Percentiles rank a stretch among this genome's conserved stretches.
Evolutionary conservation across 495 filamentous ascomycete species (phyloP).

Genomic region (Aspergillus olivimuriae): DNA sequence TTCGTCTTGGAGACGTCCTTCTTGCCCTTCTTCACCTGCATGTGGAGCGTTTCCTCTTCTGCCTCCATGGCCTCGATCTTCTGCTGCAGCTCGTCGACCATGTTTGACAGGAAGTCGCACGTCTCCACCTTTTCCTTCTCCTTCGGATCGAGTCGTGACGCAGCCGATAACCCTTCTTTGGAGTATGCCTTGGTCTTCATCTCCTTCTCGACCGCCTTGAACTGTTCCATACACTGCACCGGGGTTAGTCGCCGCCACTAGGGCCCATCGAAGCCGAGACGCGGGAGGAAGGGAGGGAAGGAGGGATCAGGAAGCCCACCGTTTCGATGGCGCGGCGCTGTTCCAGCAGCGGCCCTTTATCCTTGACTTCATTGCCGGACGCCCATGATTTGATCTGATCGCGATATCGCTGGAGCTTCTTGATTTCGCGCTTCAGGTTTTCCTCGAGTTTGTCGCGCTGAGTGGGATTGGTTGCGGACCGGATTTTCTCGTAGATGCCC

Average conservation of each 20-base stretch:
- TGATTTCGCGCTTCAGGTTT: constrained; percentile 96
- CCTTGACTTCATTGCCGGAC: constrained; percentile 94
- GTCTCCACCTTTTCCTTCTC: constrained; percentile 88
- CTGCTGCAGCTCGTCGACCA: constrained; percentile 89
- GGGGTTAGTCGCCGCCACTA: too few species aligned
- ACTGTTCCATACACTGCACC: constrained; percentile 95
- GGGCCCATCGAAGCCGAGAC: neutral
- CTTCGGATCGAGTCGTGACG: constrained; percentile 87
- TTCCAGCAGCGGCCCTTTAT: constrained; percentile 90
- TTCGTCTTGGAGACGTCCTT: constrained; percentile 76
- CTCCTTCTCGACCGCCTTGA: constrained; percentile 99
- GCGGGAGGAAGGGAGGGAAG: neutral
- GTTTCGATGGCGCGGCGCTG: constrained; percentile 93
- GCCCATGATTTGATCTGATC: constrained; percentile 99
- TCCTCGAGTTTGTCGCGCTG: constrained; percentile 98
- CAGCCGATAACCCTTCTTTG: constrained; percentile 88
- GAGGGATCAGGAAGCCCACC: constrained; percentile 41
- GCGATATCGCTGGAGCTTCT: constrained; percentile 94
- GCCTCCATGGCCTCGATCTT: constrained; percentile 91
- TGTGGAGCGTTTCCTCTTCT: constrained; percentile 79
- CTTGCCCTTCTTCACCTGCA: constrained; percentile 90
- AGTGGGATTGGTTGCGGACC: constrained; percentile 78
- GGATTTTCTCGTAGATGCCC: constrained; percentile 91
- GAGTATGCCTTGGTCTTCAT: constrained; percentile 99
- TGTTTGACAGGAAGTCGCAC: constrained; percentile 72